Base-by-base conservation (phyloP, 768 basidiomycete species). In the Baorangia bicolor region DNA sequence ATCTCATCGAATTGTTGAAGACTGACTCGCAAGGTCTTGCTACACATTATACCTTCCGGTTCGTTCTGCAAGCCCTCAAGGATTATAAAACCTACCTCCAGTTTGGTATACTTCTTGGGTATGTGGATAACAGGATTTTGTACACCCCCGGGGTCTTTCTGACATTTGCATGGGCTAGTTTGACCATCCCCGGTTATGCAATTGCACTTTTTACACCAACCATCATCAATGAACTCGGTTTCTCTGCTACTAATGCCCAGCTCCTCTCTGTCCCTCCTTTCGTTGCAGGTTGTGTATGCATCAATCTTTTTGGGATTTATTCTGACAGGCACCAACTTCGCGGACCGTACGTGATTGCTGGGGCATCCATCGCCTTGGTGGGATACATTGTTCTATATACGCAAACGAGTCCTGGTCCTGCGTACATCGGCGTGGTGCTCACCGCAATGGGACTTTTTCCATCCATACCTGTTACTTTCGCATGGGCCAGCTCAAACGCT, bases 401-500 rank as follows among this genome's bases (percentile, higher is more conserved):
- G 3, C 60, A 63, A 40, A 35, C 45, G 8, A 41, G 18, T 11
- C 47, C 69, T 20, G 58, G 49, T 12, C 41, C 44, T 23, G 49
- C 62, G 7, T 83, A 84, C 57, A 57, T 69, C 4, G 84, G 78
- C 5, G 68, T 77, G 10, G 60, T 85, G 37, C 64, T 85, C 41
- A 73, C 77, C 25, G 77, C 81, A 2, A 66, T 76, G 27, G 84
- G 84, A 10, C 72, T 82, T 2, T 81, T 68, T 58, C 78, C 84
- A 0, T 73, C 73, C 8, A 65, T 83, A 35, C 73, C 71, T 10
- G 49, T 82, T 18, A 55, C 56, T 13, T 61, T 85, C 1, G 78
- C 81, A 27, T 86, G 84, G 85, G 75, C 72, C 2, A 77, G 77
- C 8, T 76, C 78, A 5, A 81, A 82, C 39, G 76, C 79, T 3